Evolutionary conservation across 495 filamentous ascomycete species (phyloP), one percentile per base, ranked within the genome.

Genomic region (Pseudevernia furfuracea): DNA sequence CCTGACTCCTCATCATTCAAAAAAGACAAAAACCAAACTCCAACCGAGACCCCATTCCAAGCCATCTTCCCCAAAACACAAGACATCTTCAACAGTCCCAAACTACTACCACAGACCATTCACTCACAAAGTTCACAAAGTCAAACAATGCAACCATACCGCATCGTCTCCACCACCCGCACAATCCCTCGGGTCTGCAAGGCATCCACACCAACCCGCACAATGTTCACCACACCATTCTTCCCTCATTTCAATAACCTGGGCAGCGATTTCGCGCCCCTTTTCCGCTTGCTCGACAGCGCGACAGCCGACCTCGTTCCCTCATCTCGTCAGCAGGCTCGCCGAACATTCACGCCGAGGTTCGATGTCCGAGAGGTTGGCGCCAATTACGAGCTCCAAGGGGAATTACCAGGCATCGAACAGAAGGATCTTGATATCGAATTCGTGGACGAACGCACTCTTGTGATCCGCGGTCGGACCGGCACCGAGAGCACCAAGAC

Each of bases 381-480:
- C 49, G 71, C 84, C 19, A 72, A 72, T 68, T 97, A 93, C 74
- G 82, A 92, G 69, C 85, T 97, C 3, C 85, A 94, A 69, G 92
- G 91, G 69, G 93, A 96, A 74, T 82, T 96, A 0, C 91, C 93
- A 0, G 93, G 93, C 46, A 80, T 92, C 56, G 82, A 89, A 58
- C 88, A 90, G 71, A 83, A 87, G 63, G 80, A 95, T 69, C 75
- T 96, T 66, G 77, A 84, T 60, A 89, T 96, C 70, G 90, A 96
- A 74, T 96, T 96, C 80, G 84, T 83, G 58, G 92, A 96, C 71
- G 75, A 80, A 7, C 81, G 89, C 59, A 96, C 89, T 19, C 77
- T 97, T 7, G 79, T 85, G 58, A 82, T 96, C 72, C 81, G 81
- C 60, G 93, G 92, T 52, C 84, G 76, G 56, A 79, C 82, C 34